Base-by-base conservation (phyloP, 2,329 filamentous ascomycete species). In the Phyllosticta ampelicida region DNA sequence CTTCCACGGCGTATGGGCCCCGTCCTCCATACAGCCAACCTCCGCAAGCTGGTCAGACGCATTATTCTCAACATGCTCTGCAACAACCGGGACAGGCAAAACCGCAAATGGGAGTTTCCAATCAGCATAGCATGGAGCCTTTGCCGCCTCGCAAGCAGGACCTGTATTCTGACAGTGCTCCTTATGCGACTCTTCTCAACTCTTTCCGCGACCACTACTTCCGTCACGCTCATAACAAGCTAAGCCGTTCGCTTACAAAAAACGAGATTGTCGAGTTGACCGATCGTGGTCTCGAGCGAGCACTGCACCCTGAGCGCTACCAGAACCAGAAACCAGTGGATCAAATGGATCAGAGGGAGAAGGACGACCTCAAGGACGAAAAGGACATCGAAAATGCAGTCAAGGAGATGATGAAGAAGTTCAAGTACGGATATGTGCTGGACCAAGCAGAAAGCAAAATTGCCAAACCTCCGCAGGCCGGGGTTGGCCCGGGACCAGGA, bases 381-480 rank as follows among this genome's bases (percentile, higher is more conserved):
- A 55, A 53, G 28, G 53, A 59, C 16, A 55, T 59, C 30, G 57
- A 55, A 23, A 53, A 55, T 26, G 57, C 57, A 10, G 57, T 59
- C n/a, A 55, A 59, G n/a, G 57, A 51, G 20, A 59, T 59, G 57
- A 21, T 59, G 48, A 55, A 52, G 48, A 55, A 59, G 29, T 59
- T 59, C 30, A 53, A 53, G 18, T 51, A 50, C n/a, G 56, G 56
- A 9, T 54, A 58, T 44, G n/a, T 58, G 11, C 21, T 58, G 11
- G 56, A 54, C 18, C 51, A 58, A 23, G 56, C 56, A n/a, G 51
- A 58, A 19, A 54, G 48, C 18, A 51, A 52, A 11, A 28, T 58
- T 44, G 52, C 23, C 26, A 51, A 29, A 44, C 5, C 48, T 18
- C 29, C 50, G 4, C 29, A 13, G 30, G 20, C 48, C 16, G 5